Conservation (phyloP, 2,329 filamentous ascomycete species). For the Trichoderma aggressivum region DNA sequence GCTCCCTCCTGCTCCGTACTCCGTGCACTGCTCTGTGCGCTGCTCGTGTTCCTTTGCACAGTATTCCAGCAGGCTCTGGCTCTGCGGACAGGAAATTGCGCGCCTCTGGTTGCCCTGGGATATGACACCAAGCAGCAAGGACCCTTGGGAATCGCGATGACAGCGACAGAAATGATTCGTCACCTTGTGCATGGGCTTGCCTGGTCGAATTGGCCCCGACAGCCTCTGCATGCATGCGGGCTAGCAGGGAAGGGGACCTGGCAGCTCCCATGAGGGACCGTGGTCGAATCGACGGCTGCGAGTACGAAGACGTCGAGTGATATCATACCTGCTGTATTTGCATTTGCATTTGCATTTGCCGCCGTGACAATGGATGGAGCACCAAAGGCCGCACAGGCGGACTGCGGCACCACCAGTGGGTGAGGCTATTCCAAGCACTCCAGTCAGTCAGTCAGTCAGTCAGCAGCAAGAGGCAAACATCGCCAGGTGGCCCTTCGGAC, state of each 20-base stretch:
- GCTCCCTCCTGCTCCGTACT: background rate
- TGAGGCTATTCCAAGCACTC: background rate
- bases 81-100: conserved; percentile 14
- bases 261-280: background rate
- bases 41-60: background rate
- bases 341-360: background rate
- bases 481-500: background rate
- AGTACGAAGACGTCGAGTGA: conserved; percentile 1
- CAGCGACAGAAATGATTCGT: conserved; percentile 14
- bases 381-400: background rate
- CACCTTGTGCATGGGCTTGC: background rate
- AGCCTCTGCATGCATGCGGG: background rate
- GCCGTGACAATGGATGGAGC: background rate
- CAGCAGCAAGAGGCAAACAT: background rate
- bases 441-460: background rate
- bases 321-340: background rate
- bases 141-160: conserved; percentile 11
- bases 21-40: background rate
- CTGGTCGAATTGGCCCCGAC: conserved; percentile 1
- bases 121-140: conserved; percentile 20
- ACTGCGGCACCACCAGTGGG: background rate
- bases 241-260: background rate
- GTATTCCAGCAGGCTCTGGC: background rate
- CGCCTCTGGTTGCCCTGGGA: conserved; percentile 22
- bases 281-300: conserved; percentile 4